Evolutionary conservation across 2,329 filamentous ascomycete species (phyloP), one percentile per base, ranked within the genome.

Genomic region (Penicillium psychrosexuale): DNA sequence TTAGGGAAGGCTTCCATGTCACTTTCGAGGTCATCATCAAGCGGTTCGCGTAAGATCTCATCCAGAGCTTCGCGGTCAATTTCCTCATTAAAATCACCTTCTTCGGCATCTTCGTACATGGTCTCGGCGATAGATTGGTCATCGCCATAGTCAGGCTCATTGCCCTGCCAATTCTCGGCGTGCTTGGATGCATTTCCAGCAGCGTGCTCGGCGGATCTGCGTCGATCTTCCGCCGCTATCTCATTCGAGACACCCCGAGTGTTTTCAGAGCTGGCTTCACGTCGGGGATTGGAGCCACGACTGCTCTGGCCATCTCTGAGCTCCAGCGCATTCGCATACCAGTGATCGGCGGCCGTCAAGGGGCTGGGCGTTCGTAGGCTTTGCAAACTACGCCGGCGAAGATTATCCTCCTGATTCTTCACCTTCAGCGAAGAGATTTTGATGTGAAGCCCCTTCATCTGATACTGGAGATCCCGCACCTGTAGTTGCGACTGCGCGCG

Each of bases 381-480:
- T 63, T 90, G 87, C 49, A 92, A 72, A 69, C 90, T 96, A 52
- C 86, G 83, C 47, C 91, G 83, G 66, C 89, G 86, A 65, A 95
- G 72, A 63, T 83, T 91, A 63, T 96, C 91, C 55, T 88, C 89
- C 19, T 88, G 84, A 0, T 90, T 88, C 64, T 90, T 87, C 59
- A 91, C 85, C 63, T 89, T 88, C 39, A 96, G 73, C 15, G 80
- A 88, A 1, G 90, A 92, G 34, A 96, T 91, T 66, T 91, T 90
- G 56, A 89, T 90, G 68, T 91, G 92, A 44, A 96, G 79, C 50
- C 89, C 90, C 53, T 88, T 86, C 83, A 96, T 90, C 69, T 96
- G 91, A 61, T 91, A 87, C 57, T 90, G 90, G 40, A 96, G 78
- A 66, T 85, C 83, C 8, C 87, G 84, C 67, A 90, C 84, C 66